Evolutionary conservation across 345 rosid genomes (phyloP).

Genomic region (Eucalyptus camaldulensis): DNA sequence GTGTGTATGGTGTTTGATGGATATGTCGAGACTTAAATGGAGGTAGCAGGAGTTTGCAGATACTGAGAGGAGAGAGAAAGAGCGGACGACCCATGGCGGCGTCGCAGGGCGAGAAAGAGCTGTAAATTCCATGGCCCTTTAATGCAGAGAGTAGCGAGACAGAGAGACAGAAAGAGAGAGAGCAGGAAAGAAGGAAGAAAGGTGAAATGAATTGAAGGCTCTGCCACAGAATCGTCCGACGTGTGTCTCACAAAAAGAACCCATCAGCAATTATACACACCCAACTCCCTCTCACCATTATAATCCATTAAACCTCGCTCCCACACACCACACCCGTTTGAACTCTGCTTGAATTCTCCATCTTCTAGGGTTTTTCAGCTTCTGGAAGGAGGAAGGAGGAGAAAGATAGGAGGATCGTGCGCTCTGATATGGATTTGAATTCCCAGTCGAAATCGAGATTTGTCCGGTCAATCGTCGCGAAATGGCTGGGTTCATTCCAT

Average conservation of each 20-base stretch:
- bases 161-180: background rate
- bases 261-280: background rate
- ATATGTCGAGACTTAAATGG: background rate
- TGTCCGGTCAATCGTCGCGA: background rate
- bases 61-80: background rate
- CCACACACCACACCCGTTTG: background rate
- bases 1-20: background rate
- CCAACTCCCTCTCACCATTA: background rate
- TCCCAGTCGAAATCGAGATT: background rate
- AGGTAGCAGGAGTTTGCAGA: background rate
- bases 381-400: background rate
- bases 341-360: background rate
- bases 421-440: background rate
- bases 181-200: background rate
- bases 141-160: background rate
- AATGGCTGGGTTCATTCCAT: slow-evolving; percentile 34
- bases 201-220: background rate
- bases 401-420: background rate
- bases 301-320: background rate
- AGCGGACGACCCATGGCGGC: background rate
- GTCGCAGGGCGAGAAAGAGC: background rate
- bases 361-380: background rate
- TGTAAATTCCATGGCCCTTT: background rate
- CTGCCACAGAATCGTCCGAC: background rate
- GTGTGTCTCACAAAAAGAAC: background rate